Base-by-base conservation (phyloP, 306 rosid species). In the Prunus salicina region DNA sequence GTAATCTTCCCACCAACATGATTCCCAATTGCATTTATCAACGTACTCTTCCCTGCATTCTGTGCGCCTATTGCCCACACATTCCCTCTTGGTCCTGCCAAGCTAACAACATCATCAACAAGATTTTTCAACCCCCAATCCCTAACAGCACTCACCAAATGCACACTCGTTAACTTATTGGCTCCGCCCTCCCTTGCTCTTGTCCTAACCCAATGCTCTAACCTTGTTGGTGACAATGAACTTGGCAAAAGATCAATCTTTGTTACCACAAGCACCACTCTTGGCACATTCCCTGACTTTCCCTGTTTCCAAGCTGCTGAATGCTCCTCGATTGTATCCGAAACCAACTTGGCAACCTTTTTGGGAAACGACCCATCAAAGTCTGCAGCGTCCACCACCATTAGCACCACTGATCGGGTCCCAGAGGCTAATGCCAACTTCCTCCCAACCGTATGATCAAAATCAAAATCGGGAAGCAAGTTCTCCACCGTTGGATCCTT, bases 51-150 rank as follows among this genome's bases (percentile, higher is more conserved):
- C 63, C 98, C 98, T 2, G 97, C 98, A 82, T 95, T 95, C 69
- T 95, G 98, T 1, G 98, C 96, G 71, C 98, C 98, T 73, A 95
- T 82, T 22, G 89, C 91, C 98, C 98, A 95, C 71, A 92, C 95
- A 71, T 88, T 89, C 62, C 98, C 98, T 78, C 98, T 85, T 10
- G 89, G 82, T 66, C 98, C 98, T 5, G 86, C 97, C 82, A 95
- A 84, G 41, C 43, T 77, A 43, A 82, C 62, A 52, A 94, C 83
- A 80, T 90, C 88, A 19, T 92, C 95, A 70, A 92, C 90, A 47
- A 94, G 86, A 67, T 83, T 90, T 87, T 85, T 89, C 82, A 92
- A 67, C 55, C 98, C 98, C 98, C 98, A 95, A 82, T 89, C 96
- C 82, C 82, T 84, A 11, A 88, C 61, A 0, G 97, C 77, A 75